These are phyloP conservation scores for Globisporangium paroecandrum DNA, from an alignment of 352 stramenopile genomes.

Conservation along the genomic window DNA sequence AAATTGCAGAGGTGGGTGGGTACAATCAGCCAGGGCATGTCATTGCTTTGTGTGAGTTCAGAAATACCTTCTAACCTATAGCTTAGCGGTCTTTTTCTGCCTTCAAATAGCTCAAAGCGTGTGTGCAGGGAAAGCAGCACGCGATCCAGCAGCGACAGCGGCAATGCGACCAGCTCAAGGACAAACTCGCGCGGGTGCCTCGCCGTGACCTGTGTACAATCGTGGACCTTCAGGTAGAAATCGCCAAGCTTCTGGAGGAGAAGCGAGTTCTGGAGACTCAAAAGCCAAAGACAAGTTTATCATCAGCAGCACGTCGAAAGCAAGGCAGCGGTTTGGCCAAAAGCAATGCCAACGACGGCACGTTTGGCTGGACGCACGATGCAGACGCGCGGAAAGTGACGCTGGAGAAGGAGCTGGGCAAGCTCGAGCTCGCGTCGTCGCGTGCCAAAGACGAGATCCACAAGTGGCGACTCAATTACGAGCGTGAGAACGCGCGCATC, in stretches of 20 bases:
- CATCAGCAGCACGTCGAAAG: not conserved
- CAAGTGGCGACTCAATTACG: conserved; percentile 35
- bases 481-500: conserved; percentile 47
- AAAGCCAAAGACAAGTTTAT: conserved; percentile 22
- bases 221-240: conserved; percentile 50
- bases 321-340: not conserved
- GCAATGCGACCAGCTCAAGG: conserved; percentile 31
- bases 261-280: conserved; percentile 26
- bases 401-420: conserved; percentile 45
- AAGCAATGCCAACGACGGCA: not conserved
- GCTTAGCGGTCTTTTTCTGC: not conserved
- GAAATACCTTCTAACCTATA: not conserved
- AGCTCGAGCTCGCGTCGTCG: conserved; percentile 29
- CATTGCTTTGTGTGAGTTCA: not conserved
- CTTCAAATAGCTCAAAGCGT: conserved; percentile 11
- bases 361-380: conserved; percentile 4
- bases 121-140: conserved; percentile 15
- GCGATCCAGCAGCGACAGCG: conserved; percentile 21
- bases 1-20: conserved; percentile 24
- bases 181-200: conserved; percentile 31
- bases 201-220: conserved; percentile 44
- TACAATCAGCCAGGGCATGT: not conserved
- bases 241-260: conserved; percentile 39
- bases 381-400: conserved; percentile 18
- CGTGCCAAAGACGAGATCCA: conserved; percentile 39